A percentile compares a stretch with the other conserved stretches of the same genome.
Conservation (phyloP, 306 rosid genomes). For the Comarum palustre region DNA sequence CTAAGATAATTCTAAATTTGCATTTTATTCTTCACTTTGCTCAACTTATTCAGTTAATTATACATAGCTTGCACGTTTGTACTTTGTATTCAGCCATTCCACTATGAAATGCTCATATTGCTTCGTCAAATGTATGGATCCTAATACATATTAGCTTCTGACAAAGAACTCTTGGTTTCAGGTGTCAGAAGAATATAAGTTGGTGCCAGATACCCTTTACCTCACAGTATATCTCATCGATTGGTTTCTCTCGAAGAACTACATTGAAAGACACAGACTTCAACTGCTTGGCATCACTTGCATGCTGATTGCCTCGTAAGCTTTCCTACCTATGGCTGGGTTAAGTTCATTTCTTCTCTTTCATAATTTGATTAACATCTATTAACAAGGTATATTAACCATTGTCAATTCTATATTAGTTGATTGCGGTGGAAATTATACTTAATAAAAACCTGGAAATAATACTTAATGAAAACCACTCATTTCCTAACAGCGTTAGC, state of each 20-base stretch:
- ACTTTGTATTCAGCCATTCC: not conserved
- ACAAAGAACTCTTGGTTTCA: slow-evolving; percentile 32
- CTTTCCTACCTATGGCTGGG: slow-evolving; percentile 24
- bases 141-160: not conserved
- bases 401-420: not conserved
- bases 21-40: not conserved
- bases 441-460: not conserved
- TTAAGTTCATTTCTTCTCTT: slow-evolving; percentile 16
- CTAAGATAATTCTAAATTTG: not conserved
- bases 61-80: not conserved
- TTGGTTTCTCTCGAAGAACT: slow-evolving; percentile 72
- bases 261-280: slow-evolving; percentile 66
- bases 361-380: slow-evolving; percentile 1
- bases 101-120: not conserved
- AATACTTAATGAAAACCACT: not conserved
- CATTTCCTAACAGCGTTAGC: not conserved
- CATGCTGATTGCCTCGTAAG: slow-evolving; percentile 96
- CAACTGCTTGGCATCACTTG: slow-evolving; percentile 94
- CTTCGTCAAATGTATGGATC: not conserved
- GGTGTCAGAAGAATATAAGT: slow-evolving; percentile 84
- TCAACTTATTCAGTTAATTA: not conserved
- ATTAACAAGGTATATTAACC: not conserved
- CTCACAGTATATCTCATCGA: slow-evolving; percentile 79
- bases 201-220: slow-evolving; percentile 76
- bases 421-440: not conserved